Base-by-base conservation (phyloP, 345 rosid genomes). In the Eucalyptus marginata region DNA sequence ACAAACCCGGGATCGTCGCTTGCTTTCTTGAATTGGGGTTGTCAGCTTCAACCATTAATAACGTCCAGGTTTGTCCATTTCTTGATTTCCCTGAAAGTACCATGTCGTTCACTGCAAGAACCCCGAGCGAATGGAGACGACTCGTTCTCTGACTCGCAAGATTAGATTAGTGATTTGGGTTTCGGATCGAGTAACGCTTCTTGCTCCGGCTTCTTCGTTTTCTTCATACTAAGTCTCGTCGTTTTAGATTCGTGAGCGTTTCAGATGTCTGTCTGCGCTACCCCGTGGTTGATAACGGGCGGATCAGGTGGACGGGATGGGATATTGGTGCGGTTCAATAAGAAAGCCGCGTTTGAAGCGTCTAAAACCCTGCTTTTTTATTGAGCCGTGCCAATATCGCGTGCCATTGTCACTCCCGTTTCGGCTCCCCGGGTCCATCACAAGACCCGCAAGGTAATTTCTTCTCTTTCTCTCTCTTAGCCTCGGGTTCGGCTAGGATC, bases 301-400 rank as follows among this genome's bases (percentile, higher is more conserved):
- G 7, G 47, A 76, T 76, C 47, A 76, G 47, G 47, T 36, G 84
- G n/a, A 91, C 95, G 94, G 87, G 94, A 93, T 94, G 94, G 87
- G 94, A 93, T 94, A 93, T 94, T 94, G 96, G 94, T 93, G 79
- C 95, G 95, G 96, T 93, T 94, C 96, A 94, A 94, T 93, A 87
- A 93, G 93, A 94, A 93, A 94, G 66, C 90, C 5, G 91, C n/a
- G 93, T 90, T 91, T 92, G 49, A 80, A 83, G 29, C 27, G n/a
- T 44, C 46, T 87, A 76, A 92, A 68, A 92, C 91, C 49, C 92
- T 90, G 92, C 88, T 87, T 94, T 93, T 92, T 94, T 86, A 93
- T 93, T 94, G 96, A 94, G 94, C 96, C 96, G 96, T 89, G 95
- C 96, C 96, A 94, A 94, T 94, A 94, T 94, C 96, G 92, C 95